Evolutionary conservation across 2,329 filamentous ascomycete genomes (phyloP), one percentile per base, ranked within the genome.

Genomic region (Trichoderma aggressivum): DNA sequence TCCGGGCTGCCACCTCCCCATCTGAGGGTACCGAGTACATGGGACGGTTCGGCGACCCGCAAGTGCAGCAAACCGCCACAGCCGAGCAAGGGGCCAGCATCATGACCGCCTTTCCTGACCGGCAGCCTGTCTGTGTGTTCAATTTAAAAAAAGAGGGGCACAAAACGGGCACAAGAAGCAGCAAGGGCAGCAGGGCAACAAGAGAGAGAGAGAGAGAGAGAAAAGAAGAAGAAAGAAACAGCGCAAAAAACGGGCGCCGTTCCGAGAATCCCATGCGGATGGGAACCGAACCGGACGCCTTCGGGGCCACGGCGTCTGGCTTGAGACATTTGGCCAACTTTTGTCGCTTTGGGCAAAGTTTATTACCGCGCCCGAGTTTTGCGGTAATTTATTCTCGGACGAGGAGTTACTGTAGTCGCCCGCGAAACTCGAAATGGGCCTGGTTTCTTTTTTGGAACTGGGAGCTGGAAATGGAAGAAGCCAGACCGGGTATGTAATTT

Each of bases 61-160:
- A 47, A 14, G 14, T 24, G 53, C 55, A 47, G 24, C 32, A 67
- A 67, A 32, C 55, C 63, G 63, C 50, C 32, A 28, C 32, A 56
- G 14, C 32, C 43, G 64, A 68, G 56, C 65, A 68, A 60, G 65
- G 65, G 65, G 65, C 28, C 28, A n/a, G 39, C 26, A 50, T 61
- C 65, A 68, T 61, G 65, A 68, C 65, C 65, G 65, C 65, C 65
- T 68, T 68, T 68, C 56, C 56, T 21, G 55, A 60, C 55, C 55
- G 24, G 65, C 65, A 36, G 36, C 55, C 39, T 39, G 39, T 36
- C 21, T 68, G 55, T 30, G 65, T 30, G 59, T n/a, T 58, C 32
- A 36, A 58, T 39, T 63, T 30, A 43, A 34, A 63, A 21, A 21
- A 30, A 32, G n/a, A 50, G 30, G n/a, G 28, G 28, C 18, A 53